Evolutionary conservation across 257 asterid genomes (phyloP).

Genomic region (Nicotiana tomentosiformis): DNA sequence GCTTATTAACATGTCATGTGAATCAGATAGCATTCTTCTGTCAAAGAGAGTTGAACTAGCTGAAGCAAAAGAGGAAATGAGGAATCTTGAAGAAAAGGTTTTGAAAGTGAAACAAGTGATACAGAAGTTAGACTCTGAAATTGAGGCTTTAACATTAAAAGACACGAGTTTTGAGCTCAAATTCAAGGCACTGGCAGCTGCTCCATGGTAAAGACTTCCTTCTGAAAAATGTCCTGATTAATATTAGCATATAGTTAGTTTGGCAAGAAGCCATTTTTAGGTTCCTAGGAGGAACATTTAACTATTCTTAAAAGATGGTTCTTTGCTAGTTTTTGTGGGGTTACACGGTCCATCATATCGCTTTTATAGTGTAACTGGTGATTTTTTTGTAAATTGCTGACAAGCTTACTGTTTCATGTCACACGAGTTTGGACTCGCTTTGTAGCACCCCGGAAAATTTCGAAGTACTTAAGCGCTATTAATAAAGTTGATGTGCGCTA

Average conservation of each 20-base stretch:
- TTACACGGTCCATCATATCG: neutral
- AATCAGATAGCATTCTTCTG: conserved; percentile 13
- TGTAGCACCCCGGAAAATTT: too few relatives aligned
- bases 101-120: conserved; percentile 19
- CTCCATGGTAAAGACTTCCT: conserved; percentile 43
- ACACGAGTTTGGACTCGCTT: neutral
- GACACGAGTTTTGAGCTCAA: conserved; percentile 14
- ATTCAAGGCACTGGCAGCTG: conserved; percentile 30
- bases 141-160: conserved; percentile 29
- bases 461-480: too few relatives aligned
- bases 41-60: conserved; percentile 29
- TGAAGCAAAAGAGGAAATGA: conserved; percentile 27
- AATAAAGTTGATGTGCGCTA: too few relatives aligned
- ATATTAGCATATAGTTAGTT: neutral
- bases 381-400: too few relatives aligned
- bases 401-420: neutral
- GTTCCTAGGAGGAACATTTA: neutral
- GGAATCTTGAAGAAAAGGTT: conserved; percentile 20
- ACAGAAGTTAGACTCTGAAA: conserved; percentile 23
- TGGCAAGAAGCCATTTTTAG: too few relatives aligned
- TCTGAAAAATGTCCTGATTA: neutral
- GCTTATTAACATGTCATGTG: conserved; percentile 24
- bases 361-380: neutral
- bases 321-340: neutral
- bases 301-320: neutral